phyloP scores from a whole-genome alignment of 2,329 filamentous ascomycete species.

The Thelonectria olida region DNA sequence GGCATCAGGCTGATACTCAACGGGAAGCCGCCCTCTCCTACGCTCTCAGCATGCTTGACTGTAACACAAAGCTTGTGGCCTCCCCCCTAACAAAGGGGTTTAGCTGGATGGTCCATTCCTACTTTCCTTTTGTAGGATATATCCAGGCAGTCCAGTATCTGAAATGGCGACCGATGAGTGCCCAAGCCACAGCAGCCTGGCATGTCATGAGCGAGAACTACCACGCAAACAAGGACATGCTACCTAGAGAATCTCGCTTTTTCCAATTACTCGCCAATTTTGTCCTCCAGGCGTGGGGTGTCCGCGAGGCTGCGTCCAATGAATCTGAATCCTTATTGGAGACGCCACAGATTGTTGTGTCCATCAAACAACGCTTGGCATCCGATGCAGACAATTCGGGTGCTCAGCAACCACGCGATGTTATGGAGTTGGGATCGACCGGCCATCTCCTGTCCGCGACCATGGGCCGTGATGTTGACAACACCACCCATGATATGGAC shows the following conservation, averaged over 20 bases:
- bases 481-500: too few relatives aligned
- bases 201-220: constrained; percentile 44
- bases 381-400: background rate
- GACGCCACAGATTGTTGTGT: background rate
- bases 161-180: constrained; percentile 31
- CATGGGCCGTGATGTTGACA: too few relatives aligned
- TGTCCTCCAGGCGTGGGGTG: background rate
- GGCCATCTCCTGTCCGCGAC: background rate
- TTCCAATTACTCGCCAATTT: background rate
- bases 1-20: constrained; percentile 37
- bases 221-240: constrained; percentile 17
- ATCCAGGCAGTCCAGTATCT: constrained; percentile 50
- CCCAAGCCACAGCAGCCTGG: constrained; percentile 43
- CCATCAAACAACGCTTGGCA: background rate
- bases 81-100: constrained; percentile 46
- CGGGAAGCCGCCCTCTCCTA: constrained; percentile 42
- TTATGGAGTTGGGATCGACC: background rate
- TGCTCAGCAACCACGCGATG: background rate
- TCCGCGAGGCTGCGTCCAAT: background rate
- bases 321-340: background rate
- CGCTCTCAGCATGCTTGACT: constrained; percentile 48
- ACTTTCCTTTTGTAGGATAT: constrained; percentile 55
- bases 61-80: constrained; percentile 46
- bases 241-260: background rate
- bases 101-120: constrained; percentile 47